These are phyloP conservation scores for Leishmania gerbilli DNA, from an alignment of 208 protist genomes.

Conservation along the genomic window DNA sequence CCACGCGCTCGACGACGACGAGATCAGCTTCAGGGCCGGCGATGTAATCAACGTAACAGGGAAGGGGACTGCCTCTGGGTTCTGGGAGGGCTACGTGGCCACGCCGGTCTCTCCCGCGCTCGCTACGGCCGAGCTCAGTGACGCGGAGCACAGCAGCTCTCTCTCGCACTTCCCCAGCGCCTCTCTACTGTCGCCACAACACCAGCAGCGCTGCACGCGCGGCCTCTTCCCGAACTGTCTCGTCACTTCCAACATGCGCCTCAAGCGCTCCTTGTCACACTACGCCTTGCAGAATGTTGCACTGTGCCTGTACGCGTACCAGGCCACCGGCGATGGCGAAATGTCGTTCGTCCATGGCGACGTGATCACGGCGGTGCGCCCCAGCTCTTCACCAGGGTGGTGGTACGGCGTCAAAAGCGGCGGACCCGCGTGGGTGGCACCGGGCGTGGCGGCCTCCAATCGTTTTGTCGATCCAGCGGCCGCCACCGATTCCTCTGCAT, in stretches of 20 bases:
- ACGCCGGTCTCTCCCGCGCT: slow-evolving; percentile 15
- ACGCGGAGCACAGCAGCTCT: slow-evolving; percentile 6
- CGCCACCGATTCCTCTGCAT: not conserved
- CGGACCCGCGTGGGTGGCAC: slow-evolving; percentile 20
- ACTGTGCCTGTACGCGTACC: slow-evolving; percentile 66
- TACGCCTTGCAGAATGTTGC: slow-evolving; percentile 47
- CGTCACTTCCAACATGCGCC: slow-evolving; percentile 52
- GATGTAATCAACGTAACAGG: slow-evolving; percentile 83
- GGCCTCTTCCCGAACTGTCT: slow-evolving; percentile 71
- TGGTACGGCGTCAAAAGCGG: slow-evolving; percentile 66
- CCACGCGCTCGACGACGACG: slow-evolving; percentile 45
- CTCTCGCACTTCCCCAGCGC: not conserved
- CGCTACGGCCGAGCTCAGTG: slow-evolving; percentile 5
- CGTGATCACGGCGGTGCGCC: slow-evolving; percentile 54
- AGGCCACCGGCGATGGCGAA: slow-evolving; percentile 54
- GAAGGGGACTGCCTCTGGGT: slow-evolving; percentile 79
- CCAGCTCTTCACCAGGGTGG: slow-evolving; percentile 60
- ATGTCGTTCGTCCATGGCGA: slow-evolving; percentile 59
- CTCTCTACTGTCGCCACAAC: not conserved
- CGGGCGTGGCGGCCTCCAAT: not conserved
- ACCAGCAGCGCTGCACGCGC: not conserved
- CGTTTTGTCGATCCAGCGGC: slow-evolving; percentile 23
- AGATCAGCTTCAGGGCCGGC: slow-evolving; percentile 86
- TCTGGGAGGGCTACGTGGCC: slow-evolving; percentile 83
- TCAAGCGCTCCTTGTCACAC: slow-evolving; percentile 16